Percentiles rank a stretch among this genome's conserved stretches.
Conservation (phyloP, 768 basidiomycete species). For the Leucogyrophana mollusca region DNA sequence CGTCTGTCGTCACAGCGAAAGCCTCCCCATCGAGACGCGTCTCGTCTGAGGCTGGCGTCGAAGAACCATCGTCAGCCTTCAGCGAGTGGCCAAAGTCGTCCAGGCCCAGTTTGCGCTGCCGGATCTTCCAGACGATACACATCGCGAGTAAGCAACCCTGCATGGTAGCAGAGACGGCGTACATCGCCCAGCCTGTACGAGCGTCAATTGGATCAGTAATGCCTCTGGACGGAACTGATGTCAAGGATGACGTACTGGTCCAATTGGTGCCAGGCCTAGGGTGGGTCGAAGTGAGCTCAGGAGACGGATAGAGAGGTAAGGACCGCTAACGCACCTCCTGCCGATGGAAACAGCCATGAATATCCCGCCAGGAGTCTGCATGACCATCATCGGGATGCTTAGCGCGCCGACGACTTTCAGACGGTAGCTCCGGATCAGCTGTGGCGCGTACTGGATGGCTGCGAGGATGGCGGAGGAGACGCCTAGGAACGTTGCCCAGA, state of each 20-base stretch:
- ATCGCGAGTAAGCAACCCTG: constrained; percentile 80
- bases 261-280: constrained; percentile 76
- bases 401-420: constrained; percentile 86
- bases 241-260: constrained; percentile 76
- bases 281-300: constrained; percentile 4
- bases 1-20: not conserved
- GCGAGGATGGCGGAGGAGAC: constrained; percentile 77
- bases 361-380: constrained; percentile 88
- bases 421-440: constrained; percentile 76
- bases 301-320: not conserved
- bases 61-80: not conserved
- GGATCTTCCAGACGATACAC: constrained; percentile 82
- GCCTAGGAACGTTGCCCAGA: constrained; percentile 88
- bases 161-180: constrained; percentile 78
- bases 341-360: constrained; percentile 87
- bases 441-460: constrained; percentile 85
- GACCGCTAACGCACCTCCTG: constrained; percentile 50
- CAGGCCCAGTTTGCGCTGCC: constrained; percentile 71
- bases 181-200: constrained; percentile 71
- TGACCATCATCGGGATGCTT: constrained; percentile 93
- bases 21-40: not conserved
- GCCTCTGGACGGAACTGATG: too few species aligned
- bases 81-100: constrained; percentile 86
- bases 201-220: not conserved
- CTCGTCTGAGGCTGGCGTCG: constrained; percentile 1